These are phyloP conservation scores for Erigeron canadensis DNA, from an alignment of 129 eudicot species.

Conservation along the genomic window DNA sequence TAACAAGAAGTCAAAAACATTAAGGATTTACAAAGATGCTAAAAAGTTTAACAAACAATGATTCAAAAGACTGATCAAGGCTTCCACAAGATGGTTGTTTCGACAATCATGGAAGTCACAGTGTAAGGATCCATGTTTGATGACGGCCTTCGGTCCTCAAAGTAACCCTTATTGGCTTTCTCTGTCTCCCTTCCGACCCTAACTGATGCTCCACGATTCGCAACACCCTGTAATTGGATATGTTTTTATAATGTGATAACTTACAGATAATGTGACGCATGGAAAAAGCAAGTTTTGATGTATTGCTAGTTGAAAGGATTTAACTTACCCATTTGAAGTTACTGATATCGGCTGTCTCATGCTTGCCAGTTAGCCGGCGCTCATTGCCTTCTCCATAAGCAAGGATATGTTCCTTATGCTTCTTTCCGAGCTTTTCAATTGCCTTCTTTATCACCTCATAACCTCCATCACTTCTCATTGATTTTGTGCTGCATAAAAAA, in stretches of 20 bases:
- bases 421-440: conserved; percentile 63
- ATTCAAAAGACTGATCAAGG: conserved; percentile 31
- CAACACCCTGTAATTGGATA: conserved; percentile 57
- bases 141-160: conserved; percentile 85
- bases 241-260: background rate
- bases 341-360: conserved; percentile 75
- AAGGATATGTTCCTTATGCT: conserved; percentile 73
- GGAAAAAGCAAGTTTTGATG: too few relatives aligned
- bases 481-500: conserved; percentile 49
- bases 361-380: conserved; percentile 77
- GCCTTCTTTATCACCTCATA: conserved; percentile 69
- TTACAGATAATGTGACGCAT: too few relatives aligned
- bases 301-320: too few relatives aligned
- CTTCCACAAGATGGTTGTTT: conserved; percentile 72
- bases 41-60: background rate
- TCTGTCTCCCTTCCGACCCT: conserved; percentile 86
- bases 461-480: conserved; percentile 80
- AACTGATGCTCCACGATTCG: conserved; percentile 77
- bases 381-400: conserved; percentile 94
- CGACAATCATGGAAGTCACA: conserved; percentile 91
- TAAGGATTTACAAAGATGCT: background rate
- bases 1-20: background rate
- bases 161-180: conserved; percentile 71
- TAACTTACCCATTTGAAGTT: conserved; percentile 66
- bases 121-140: conserved; percentile 87